phyloP scores from a whole-genome alignment of 2,329 filamentous ascomycete genomes.

The Fusarium tjaetaba region DNA sequence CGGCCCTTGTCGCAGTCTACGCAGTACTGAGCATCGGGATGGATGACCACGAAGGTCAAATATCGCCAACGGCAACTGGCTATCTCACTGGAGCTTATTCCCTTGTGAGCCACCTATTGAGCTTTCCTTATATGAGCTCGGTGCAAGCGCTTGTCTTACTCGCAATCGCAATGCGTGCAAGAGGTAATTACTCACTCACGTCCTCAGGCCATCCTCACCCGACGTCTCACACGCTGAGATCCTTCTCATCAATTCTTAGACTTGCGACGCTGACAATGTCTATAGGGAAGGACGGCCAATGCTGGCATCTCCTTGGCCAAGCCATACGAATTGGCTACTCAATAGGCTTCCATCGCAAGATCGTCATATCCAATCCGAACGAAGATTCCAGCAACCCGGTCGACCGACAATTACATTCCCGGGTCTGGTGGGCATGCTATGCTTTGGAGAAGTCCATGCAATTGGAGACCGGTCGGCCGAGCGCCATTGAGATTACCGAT shows the following conservation, averaged over 20 bases:
- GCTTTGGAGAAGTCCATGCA: conserved; percentile 37
- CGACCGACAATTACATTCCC: conserved; percentile 21
- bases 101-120: conserved; percentile 26
- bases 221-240: not conserved
- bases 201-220: not conserved
- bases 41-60: conserved; percentile 22
- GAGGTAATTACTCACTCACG: conserved; percentile 20
- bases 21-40: conserved; percentile 28
- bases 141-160: conserved; percentile 31
- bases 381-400: not conserved
- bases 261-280: not conserved
- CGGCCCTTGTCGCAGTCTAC: conserved; percentile 26
- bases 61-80: conserved; percentile 15
- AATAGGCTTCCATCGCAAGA: conserved; percentile 26
- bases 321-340: conserved; percentile 30
- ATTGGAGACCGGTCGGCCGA: conserved; percentile 32
- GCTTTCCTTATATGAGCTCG: conserved; percentile 33
- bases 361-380: not conserved
- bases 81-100: conserved; percentile 34
- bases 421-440: conserved; percentile 38
- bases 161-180: conserved; percentile 27
- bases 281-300: conserved; percentile 33
- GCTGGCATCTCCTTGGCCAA: conserved; percentile 34
- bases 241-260: not conserved
- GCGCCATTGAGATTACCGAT: conserved; percentile 31